Evolutionary conservation across 2,329 filamentous ascomycete genomes (phyloP).

Genomic region (Elsinoe arachidis): DNA sequence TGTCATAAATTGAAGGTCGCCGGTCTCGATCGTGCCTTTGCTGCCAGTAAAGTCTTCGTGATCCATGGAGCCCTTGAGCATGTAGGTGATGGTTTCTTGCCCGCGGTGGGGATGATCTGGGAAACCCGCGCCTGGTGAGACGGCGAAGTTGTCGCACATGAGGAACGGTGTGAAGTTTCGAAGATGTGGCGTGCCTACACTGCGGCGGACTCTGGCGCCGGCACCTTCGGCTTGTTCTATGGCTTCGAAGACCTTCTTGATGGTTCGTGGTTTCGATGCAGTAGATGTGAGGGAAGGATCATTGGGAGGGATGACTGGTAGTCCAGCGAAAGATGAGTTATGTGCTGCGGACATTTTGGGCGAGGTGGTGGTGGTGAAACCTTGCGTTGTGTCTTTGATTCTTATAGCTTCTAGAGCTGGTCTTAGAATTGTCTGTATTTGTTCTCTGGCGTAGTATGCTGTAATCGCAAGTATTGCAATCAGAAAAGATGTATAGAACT

Average conservation of each 20-base stretch:
- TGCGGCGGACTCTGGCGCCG: constrained; percentile 77
- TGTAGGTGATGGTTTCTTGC: constrained; percentile 84
- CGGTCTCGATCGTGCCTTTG: constrained; percentile 70
- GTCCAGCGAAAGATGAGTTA: constrained; percentile 33
- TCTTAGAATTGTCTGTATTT: constrained; percentile 25
- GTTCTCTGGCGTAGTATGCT: constrained; percentile 24
- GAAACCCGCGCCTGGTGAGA: constrained; percentile 74
- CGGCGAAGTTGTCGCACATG: constrained; percentile 89
- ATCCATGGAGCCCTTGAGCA: constrained; percentile 76
- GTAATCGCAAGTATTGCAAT: constrained; percentile 14
- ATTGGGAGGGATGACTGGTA: constrained; percentile 41
- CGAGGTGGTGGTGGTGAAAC: constrained; percentile 23
- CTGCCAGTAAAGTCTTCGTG: constrained; percentile 89
- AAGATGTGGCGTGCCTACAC: constrained; percentile 74
- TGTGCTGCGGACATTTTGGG: constrained; percentile 22
- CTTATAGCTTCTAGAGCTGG: constrained; percentile 21
- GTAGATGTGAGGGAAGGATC: constrained; percentile 39
- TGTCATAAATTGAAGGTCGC: constrained; percentile 98
- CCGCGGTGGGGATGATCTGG: constrained; percentile 78
- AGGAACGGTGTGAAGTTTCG: constrained; percentile 86
- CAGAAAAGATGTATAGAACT: constrained; percentile 7
- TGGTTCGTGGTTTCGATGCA: constrained; percentile 63
- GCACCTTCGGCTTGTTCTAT: constrained; percentile 80
- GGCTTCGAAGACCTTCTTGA: constrained; percentile 76
- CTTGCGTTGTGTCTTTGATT: constrained; percentile 21